Evolutionary conservation across 768 basidiomycete species (phyloP).

Genomic region (Hebeloma cylindrosporum): DNA sequence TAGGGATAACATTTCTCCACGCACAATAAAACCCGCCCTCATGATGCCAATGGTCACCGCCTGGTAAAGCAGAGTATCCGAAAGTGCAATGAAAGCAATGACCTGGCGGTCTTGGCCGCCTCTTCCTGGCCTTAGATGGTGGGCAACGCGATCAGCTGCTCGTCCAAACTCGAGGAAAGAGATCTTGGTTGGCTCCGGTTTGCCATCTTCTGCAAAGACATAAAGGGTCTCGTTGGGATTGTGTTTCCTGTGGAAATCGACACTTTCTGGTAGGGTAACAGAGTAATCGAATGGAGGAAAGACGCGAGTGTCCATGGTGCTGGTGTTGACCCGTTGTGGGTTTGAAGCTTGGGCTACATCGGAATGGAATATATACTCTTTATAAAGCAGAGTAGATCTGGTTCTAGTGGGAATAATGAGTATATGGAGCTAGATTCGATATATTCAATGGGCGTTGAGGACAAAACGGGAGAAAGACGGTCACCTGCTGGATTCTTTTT

Average conservation of each 20-base stretch:
- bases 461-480: too few species aligned
- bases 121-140: conserved; percentile 33
- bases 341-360: too few species aligned
- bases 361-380: too few species aligned
- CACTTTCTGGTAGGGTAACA: conserved; percentile 29
- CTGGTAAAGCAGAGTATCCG: conserved; percentile 41
- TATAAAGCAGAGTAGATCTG: too few species aligned
- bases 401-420: too few species aligned
- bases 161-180: conserved; percentile 46
- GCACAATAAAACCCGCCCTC: conserved; percentile 35
- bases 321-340: too few species aligned
- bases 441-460: too few species aligned
- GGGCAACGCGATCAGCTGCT: conserved; percentile 44
- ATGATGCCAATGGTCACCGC: conserved; percentile 39
- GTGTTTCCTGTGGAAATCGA: conserved; percentile 34
- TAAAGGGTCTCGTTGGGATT: conserved; percentile 33
- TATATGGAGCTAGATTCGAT: too few species aligned
- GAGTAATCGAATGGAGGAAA: conserved; percentile 32
- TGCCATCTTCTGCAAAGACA: conserved; percentile 26
- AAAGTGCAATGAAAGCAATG: conserved; percentile 36
- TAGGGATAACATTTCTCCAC: conserved; percentile 5
- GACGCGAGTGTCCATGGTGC: conserved; percentile 10
- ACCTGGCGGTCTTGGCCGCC: conserved; percentile 27
- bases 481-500: too few species aligned
- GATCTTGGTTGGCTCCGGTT: conserved; percentile 25